phyloP scores from a whole-genome alignment of 2,329 filamentous ascomycete genomes.

The Botrytis cinerea region DNA sequence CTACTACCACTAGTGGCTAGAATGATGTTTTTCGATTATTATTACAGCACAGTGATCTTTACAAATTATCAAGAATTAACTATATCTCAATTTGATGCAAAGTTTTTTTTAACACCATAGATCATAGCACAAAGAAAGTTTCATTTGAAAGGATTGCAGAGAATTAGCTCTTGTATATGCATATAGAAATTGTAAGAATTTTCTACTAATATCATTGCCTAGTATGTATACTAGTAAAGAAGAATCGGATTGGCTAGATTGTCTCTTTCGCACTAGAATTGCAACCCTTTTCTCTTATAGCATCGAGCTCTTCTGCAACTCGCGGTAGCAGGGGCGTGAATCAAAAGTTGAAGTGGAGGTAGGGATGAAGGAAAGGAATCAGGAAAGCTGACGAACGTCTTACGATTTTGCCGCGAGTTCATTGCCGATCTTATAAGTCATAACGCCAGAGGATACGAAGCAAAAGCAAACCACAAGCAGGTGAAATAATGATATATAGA shows the following conservation, averaged over 20 bases:
- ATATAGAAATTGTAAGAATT: accelerated
- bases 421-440: not conserved
- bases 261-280: not conserved
- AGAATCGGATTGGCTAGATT: not conserved
- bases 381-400: not conserved
- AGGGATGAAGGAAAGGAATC: not conserved
- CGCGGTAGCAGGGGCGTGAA: too few relatives aligned
- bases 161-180: not conserved
- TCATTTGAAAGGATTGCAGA: not conserved
- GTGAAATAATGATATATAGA: not conserved
- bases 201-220: not conserved
- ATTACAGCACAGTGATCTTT: not conserved
- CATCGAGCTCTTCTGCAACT: not conserved
- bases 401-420: not conserved
- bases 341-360: not conserved
- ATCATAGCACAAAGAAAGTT: not conserved
- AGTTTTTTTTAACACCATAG: not conserved
- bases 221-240: not conserved
- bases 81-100: not conserved
- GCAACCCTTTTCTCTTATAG: not conserved
- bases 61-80: not conserved
- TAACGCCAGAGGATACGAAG: not conserved
- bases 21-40: not conserved
- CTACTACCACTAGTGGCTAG: not conserved
- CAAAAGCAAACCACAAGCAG: not conserved